Conservation (phyloP, 345 rosid species). For the sweet orange (Citrus sinensis) region DVS_A1.0 CM039167.1:11061501-11062000, state of each 20-base stretch:
- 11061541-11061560: neutral
- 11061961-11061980: slow-evolving; percentile 74
- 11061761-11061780: slow-evolving; percentile 87
- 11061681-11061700: slow-evolving; percentile 37
- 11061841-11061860: neutral
- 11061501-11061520: neutral
- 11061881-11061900: neutral
- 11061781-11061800: slow-evolving; percentile 57
- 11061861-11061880: neutral
- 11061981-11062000: slow-evolving; percentile 55
- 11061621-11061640: neutral
- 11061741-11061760: slow-evolving; percentile 78
- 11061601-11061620: neutral
- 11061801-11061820: neutral
- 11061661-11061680: neutral
- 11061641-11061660: neutral
- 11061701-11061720: slow-evolving; percentile 98
- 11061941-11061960: slow-evolving; percentile 93
- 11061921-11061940: slow-evolving; percentile 72
- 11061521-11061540: neutral
- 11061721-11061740: slow-evolving; percentile 95
- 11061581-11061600: neutral
- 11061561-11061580: neutral
- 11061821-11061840: neutral
- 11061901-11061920: neutral